These are phyloP conservation scores for Collybiopsis luxurians DNA, from an alignment of 768 basidiomycete genomes.

Conservation along the genomic window DNA sequence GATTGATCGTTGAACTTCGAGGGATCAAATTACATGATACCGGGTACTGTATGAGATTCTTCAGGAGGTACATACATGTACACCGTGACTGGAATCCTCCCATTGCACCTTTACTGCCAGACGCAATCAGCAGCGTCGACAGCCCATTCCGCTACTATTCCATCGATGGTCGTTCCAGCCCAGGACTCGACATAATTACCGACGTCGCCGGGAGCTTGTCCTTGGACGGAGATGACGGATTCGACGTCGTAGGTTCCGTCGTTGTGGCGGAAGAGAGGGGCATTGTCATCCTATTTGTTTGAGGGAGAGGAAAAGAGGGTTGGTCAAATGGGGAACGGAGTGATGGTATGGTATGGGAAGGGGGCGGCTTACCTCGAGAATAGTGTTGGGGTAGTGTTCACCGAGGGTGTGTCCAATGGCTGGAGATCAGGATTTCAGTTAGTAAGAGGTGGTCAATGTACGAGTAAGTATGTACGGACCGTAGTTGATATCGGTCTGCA, in stretches of 20 bases:
- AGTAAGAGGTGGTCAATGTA: neutral
- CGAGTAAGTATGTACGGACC: neutral
- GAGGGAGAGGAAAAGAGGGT: neutral
- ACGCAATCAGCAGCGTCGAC: conserved; percentile 5
- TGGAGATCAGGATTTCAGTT: neutral
- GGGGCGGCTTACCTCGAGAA: neutral
- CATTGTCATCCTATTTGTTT: conserved; percentile 1
- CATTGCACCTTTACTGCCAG: neutral
- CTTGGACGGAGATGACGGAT: neutral
- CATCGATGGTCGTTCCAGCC: conserved; percentile 2
- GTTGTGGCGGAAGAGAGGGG: conserved; percentile 5
- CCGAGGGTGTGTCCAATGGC: conserved; percentile 9
- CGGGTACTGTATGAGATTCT: too few relatives aligned
- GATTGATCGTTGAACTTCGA: too few relatives aligned
- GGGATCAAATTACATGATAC: too few relatives aligned
- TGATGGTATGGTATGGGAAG: too few relatives aligned
- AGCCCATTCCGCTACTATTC: conserved; percentile 4
- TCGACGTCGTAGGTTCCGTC: conserved; percentile 6
- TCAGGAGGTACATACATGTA: too few relatives aligned
- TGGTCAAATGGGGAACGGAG: too few relatives aligned
- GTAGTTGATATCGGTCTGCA: conserved; percentile 10
- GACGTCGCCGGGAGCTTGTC: neutral
- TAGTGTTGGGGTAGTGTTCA: neutral
- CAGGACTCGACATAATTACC: conserved; percentile 5
- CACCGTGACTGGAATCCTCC: too few relatives aligned